These are phyloP conservation scores for Populus deltoides DNA, from an alignment of 345 rosid species.

Conservation along the genomic window DNA sequence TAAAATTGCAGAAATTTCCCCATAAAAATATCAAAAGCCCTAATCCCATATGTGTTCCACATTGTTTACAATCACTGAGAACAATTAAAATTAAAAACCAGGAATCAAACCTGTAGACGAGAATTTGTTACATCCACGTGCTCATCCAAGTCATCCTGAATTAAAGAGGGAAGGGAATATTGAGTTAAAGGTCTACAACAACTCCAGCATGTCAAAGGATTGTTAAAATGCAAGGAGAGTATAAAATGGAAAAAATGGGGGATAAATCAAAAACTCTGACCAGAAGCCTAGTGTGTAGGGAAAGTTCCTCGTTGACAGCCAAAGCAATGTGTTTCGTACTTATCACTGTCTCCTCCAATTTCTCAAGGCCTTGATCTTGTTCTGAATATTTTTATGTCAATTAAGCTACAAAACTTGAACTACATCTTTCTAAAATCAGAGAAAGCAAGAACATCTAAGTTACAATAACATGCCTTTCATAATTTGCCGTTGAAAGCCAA, in stretches of 20 bases:
- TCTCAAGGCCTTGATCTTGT: conserved; percentile 98
- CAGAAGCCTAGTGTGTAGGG: conserved; percentile 77
- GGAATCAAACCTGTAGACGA: conserved; percentile 56
- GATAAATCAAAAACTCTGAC: conserved; percentile 36
- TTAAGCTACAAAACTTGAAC: background rate
- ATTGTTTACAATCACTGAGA: background rate
- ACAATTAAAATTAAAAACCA: background rate
- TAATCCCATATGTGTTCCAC: background rate
- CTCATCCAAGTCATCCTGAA: conserved; percentile 90
- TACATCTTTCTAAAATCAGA: background rate
- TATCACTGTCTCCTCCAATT: conserved; percentile 78
- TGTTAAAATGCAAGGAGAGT: background rate
- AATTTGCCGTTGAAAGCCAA: conserved; percentile 81
- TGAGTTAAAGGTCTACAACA: background rate
- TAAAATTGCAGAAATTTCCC: background rate
- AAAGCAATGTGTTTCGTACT: conserved; percentile 89
- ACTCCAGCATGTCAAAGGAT: background rate
- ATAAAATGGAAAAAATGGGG: background rate
- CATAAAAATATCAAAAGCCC: background rate
- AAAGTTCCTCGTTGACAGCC: conserved; percentile 87
- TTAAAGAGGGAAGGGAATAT: conserved; percentile 2
- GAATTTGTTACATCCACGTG: conserved; percentile 90
- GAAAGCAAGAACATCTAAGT: background rate
- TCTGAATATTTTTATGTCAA: conserved; percentile 45
- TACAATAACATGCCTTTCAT: conserved; percentile 65